These are phyloP conservation scores for Calophaca sinica DNA, from an alignment of 306 rosid genomes.

Conservation along the genomic window DNA sequence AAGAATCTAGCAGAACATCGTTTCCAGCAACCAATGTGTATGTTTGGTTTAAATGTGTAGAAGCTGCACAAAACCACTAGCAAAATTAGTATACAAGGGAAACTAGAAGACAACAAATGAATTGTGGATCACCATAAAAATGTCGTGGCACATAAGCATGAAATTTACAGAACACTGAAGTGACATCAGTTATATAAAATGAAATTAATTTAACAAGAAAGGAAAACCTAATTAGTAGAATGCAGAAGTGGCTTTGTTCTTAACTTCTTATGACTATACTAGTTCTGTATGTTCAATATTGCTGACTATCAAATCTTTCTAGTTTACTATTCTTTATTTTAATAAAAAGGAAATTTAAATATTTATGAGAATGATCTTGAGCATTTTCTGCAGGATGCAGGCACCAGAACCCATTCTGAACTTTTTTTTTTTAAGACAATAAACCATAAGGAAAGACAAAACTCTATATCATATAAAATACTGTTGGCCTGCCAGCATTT, in stretches of 20 bases:
- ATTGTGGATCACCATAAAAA: slow-evolving; percentile 8
- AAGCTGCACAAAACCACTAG: slow-evolving; percentile 65
- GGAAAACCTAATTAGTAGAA: slow-evolving; percentile 1
- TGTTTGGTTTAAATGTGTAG: slow-evolving; percentile 74
- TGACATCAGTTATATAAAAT: slow-evolving; percentile 16
- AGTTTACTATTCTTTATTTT: background rate
- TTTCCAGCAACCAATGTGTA: slow-evolving; percentile 89
- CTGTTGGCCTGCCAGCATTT: background rate
- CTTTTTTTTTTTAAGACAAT: slow-evolving; percentile 5
- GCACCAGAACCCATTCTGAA: background rate
- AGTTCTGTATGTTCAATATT: slow-evolving; percentile 5
- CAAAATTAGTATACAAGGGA: slow-evolving; percentile 38
- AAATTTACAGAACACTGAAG: slow-evolving; percentile 20
- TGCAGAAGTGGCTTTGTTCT: background rate
- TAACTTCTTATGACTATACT: background rate
- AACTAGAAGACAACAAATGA: slow-evolving; percentile 24
- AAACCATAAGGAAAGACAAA: background rate
- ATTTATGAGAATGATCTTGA: slow-evolving; percentile 16
- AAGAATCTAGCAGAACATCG: slow-evolving; percentile 89
- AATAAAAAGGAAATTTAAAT: slow-evolving; percentile 24
- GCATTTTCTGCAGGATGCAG: slow-evolving; percentile 17
- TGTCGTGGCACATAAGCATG: slow-evolving; percentile 21
- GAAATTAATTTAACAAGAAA: background rate
- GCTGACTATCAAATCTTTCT: background rate
- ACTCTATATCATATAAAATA: background rate